Conservation (phyloP, 331 rosid species). For the Cucumis variabilis region DNA sequence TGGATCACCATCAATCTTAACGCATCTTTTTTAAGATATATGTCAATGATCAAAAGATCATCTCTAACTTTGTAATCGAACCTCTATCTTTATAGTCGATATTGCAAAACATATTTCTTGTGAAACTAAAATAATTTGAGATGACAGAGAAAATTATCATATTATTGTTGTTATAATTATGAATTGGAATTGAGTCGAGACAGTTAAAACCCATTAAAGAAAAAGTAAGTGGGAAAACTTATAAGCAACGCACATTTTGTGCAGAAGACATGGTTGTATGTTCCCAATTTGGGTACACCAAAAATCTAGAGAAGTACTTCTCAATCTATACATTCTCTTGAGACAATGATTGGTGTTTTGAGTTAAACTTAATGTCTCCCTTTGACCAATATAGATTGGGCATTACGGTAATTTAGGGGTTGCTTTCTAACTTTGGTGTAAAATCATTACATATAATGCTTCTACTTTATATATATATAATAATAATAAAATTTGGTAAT, state of each 20-base stretch:
- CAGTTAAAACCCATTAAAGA: neutral
- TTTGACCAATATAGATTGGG: neutral
- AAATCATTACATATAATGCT: constrained; percentile 12
- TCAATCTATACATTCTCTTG: neutral
- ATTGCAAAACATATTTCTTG: neutral
- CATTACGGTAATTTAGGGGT: neutral
- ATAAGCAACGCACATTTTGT: neutral
- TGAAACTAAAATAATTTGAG: no score
- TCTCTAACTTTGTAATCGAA: neutral
- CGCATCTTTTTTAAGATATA: neutral
- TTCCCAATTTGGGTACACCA: constrained; percentile 4
- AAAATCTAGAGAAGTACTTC: neutral
- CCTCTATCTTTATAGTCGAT: no score
- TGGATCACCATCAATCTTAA: neutral
- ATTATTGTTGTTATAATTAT: neutral
- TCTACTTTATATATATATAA: neutral
- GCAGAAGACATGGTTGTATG: neutral
- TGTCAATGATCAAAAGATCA: neutral
- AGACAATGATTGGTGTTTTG: constrained; percentile 6
- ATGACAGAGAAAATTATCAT: no score
- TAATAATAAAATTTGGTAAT: neutral
- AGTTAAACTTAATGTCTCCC: constrained; percentile 8
- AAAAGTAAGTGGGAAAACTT: neutral
- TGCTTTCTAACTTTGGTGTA: neutral
- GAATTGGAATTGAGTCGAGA: neutral